phyloP scores from a whole-genome alignment of 148 eudicot species.

The Chenopodium formosanum region DNA sequence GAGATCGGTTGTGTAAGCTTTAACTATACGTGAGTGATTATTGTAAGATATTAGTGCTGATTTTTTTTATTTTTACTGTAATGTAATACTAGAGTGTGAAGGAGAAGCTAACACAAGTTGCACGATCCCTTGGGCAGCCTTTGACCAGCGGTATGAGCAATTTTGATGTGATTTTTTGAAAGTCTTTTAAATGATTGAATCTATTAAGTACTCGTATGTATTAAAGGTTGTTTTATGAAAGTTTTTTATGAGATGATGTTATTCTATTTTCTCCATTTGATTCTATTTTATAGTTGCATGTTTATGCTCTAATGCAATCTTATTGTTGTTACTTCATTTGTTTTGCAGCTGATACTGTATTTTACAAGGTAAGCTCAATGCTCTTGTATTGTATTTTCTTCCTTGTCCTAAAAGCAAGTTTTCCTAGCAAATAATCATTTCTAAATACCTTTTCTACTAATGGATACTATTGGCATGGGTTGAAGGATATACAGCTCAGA shows the following conservation, averaged over 20 bases:
- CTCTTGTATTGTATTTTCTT: background rate
- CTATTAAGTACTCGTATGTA: background rate
- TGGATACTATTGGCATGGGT: background rate
- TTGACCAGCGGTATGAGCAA: constrained; percentile 41
- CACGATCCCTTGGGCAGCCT: constrained; percentile 56
- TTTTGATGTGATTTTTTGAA: background rate
- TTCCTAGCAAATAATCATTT: background rate
- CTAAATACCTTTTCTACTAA: background rate
- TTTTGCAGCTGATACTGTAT: constrained; percentile 55
- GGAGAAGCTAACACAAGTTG: constrained; percentile 73
- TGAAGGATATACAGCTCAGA: background rate
- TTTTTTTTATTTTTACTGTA: background rate
- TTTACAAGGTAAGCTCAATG: constrained; percentile 57
- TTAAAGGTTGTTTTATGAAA: too few relatives aligned
- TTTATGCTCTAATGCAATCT: background rate
- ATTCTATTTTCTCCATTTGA: background rate
- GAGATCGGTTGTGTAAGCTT: background rate
- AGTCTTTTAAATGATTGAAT: background rate
- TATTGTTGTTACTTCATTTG: constrained; percentile 10
- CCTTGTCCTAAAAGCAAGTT: constrained; percentile 8
- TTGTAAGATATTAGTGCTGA: constrained; percentile 3
- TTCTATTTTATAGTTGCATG: background rate
- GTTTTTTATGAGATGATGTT: background rate
- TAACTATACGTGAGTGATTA: background rate
- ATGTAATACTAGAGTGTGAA: constrained; percentile 51